These are phyloP conservation scores for Geranomyces michiganensis DNA, from an alignment of 192 early-diverging fungal genomes.

Conservation along the genomic window DNA sequence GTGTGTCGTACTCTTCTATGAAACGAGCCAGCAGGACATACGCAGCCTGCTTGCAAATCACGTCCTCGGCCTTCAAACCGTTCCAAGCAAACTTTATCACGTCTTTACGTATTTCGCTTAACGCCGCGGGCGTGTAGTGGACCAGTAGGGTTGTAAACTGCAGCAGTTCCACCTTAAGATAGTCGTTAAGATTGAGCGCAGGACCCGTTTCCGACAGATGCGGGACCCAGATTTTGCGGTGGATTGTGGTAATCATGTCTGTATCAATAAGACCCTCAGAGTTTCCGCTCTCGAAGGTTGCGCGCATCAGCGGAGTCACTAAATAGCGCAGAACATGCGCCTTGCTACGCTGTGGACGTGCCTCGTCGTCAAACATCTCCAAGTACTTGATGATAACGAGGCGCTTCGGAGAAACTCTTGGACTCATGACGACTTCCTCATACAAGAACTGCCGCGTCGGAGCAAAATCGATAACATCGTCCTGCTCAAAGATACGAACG, in stretches of 20 bases:
- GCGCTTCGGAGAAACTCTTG: constrained; percentile 60
- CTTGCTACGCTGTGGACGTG: constrained; percentile 64
- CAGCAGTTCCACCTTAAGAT: constrained; percentile 75
- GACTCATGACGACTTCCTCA: constrained; percentile 54
- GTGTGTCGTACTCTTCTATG: constrained; percentile 91
- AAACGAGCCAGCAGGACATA: constrained; percentile 93
- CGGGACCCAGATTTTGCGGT: constrained; percentile 63
- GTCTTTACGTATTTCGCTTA: constrained; percentile 81
- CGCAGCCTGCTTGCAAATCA: constrained; percentile 93
- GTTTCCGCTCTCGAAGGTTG: constrained; percentile 58
- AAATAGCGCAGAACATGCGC: constrained; percentile 76
- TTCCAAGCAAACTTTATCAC: constrained; percentile 96
- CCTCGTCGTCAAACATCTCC: constrained; percentile 65
- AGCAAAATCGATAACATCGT: constrained; percentile 65
- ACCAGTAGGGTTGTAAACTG: constrained; percentile 90
- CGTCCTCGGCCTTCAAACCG: constrained; percentile 77
- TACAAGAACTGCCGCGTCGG: constrained; percentile 70
- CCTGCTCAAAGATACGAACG: constrained; percentile 67
- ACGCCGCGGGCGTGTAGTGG: constrained; percentile 74
- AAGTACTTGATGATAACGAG: constrained; percentile 78
- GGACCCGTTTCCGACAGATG: constrained; percentile 47
- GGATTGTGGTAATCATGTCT: constrained; percentile 63
- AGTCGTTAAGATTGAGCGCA: constrained; percentile 37
- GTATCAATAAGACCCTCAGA: constrained; percentile 62
- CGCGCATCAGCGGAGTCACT: constrained; percentile 84